Evolutionary conservation across 148 eudicot species (phyloP), one percentile per base, ranked within the genome.

Genomic region (Suaeda aralocaspica): DNA sequence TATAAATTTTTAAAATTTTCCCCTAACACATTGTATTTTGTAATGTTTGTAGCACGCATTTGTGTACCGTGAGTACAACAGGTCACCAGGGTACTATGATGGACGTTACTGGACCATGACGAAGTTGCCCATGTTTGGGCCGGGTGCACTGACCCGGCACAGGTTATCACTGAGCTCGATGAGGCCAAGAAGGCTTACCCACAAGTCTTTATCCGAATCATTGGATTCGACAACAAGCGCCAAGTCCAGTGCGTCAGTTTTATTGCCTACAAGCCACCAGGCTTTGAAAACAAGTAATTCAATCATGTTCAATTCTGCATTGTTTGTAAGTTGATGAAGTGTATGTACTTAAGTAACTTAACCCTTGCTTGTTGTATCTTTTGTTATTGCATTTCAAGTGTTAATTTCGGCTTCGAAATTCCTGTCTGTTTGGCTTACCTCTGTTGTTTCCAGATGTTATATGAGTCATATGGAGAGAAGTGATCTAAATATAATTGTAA

Each of bases 31-130:
- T 19, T 19, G 6, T 14, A 18, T 19, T 49, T 6, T 21, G 4
- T 0, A 50, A 5, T 21, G 8, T 56, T 28, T 50, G 51, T 61
- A 80, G 83, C 56, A 60, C 15, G 84, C 73, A 18, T 76, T 71
- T 41, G 82, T 82, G n/a, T 78, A 70, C 82, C 86, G 82, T 78
- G 86, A 84, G 81, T 24, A 80, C 83, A 42, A 67, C 48, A 66
- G 16, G 48, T 70, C 79, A 42, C 86, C 86, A 22, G 88, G 88
- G 14, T 82, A 80, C 84, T 82, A 85, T 26, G 88, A 85, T 24
- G 88, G 86, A 16, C 77, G 88, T n/a, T 80, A 82, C 84, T 85
- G 86, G 88, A 78, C 84, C 25, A 85, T 85, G 89, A 82, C 84
- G 84, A 85, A 85, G 83, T 49, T 82, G 59, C 86, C 86, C 62